phyloP scores from a whole-genome alignment of 1,284 basidiomycete species.

The Mycena sp. region DNA sequence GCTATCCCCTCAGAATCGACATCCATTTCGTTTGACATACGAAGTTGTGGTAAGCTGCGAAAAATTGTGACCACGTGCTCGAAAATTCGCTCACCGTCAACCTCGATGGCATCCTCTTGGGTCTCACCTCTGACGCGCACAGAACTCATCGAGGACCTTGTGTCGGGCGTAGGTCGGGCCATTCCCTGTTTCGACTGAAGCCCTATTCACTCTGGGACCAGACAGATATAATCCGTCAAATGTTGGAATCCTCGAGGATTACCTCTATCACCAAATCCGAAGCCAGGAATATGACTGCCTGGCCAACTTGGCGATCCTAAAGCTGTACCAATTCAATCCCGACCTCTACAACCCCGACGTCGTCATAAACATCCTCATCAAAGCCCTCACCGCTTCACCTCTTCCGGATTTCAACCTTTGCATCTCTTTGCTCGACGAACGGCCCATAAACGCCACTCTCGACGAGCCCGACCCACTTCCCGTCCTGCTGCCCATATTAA shows the following conservation, averaged over 20 bases:
- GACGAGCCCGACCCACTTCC: slow-evolving; percentile 87
- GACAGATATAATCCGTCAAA: slow-evolving; percentile 98
- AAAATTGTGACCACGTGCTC: neutral
- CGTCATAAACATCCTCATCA: slow-evolving; percentile 93
- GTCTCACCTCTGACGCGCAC: slow-evolving; percentile 77
- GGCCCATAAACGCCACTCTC: slow-evolving; percentile 63
- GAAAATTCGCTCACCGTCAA: neutral
- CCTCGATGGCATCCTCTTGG: slow-evolving; percentile 65
- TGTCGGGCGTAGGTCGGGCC: slow-evolving; percentile 88
- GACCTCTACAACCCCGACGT: slow-evolving; percentile 93
- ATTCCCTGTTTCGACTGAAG: neutral
- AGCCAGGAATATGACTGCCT: slow-evolving; percentile 93
- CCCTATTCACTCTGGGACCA: slow-evolving; percentile 16
- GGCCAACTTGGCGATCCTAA: slow-evolving; percentile 70
- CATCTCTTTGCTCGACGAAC: slow-evolving; percentile 88
- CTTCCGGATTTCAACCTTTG: slow-evolving; percentile 95
- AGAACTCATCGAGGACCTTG: slow-evolving; percentile 88
- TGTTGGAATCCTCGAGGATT: slow-evolving; percentile 92
- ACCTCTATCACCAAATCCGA: slow-evolving; percentile 91
- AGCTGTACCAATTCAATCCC: slow-evolving; percentile 91
- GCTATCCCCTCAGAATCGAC: slow-evolving; percentile 46
- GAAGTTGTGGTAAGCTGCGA: neutral
- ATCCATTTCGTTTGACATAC: slow-evolving; percentile 18
- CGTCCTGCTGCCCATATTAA: slow-evolving; percentile 78
- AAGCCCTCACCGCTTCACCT: slow-evolving; percentile 84